Evolutionary conservation across 2,329 filamentous ascomycete species (phyloP).

Genomic region (Ceratocystis cacaofunesta): DNA sequence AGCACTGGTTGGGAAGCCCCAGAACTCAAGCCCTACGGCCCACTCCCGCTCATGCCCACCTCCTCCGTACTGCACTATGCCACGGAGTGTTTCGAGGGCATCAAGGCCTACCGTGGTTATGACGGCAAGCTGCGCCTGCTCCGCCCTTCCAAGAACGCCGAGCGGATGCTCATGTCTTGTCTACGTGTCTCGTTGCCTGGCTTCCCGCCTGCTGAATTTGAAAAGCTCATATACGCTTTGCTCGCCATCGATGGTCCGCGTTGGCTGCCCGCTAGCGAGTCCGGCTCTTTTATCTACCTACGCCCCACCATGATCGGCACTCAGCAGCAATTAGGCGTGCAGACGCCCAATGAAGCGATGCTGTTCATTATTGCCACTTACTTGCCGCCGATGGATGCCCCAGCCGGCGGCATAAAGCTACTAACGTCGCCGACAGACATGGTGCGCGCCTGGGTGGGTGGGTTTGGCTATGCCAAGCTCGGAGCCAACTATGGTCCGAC

Average conservation of each 20-base stretch:
- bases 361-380: constrained; percentile 65
- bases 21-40: constrained; percentile 61
- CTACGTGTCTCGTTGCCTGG: constrained; percentile 57
- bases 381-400: constrained; percentile 42
- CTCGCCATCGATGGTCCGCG: constrained; percentile 58
- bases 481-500: constrained; percentile 87
- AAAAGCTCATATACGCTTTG: constrained; percentile 58
- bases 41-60: constrained; percentile 63
- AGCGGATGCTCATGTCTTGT: constrained; percentile 46
- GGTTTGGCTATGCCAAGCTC: constrained; percentile 83
- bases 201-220: constrained; percentile 56
- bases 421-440: constrained; percentile 68
- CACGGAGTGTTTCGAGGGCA: constrained; percentile 79
- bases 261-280: constrained; percentile 59
- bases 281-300: constrained; percentile 66
- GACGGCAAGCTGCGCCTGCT: constrained; percentile 64
- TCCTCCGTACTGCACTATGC: constrained; percentile 76
- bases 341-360: constrained; percentile 65
- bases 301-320: constrained; percentile 79
- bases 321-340: constrained; percentile 64
- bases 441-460: constrained; percentile 83
- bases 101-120: constrained; percentile 66
- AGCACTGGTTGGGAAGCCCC: constrained; percentile 57
- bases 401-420: constrained; percentile 49
- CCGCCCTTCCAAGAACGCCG: constrained; percentile 58